phyloP scores from a whole-genome alignment of 805 yeast species.

The Barnettozyma salicaria region DNA sequence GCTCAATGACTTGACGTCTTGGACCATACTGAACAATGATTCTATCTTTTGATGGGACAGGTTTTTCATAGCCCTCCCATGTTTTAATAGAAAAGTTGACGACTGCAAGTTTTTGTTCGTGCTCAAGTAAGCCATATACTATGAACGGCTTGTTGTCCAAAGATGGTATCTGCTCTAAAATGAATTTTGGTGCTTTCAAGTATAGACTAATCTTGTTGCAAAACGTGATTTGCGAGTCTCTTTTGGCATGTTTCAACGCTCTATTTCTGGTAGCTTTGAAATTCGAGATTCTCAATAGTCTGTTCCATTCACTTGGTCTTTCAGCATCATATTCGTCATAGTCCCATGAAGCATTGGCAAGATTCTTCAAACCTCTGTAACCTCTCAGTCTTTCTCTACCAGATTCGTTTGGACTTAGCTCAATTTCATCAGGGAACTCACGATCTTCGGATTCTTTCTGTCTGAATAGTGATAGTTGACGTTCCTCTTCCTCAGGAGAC shows the following conservation, averaged over 20 bases:
- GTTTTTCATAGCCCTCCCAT: conserved; percentile 86
- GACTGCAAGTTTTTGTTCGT: conserved; percentile 82
- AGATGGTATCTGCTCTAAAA: conserved; percentile 39
- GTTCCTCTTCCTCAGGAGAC: conserved; percentile 75
- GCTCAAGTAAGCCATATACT: conserved; percentile 68
- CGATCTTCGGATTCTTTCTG: conserved; percentile 71
- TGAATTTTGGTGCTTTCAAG: conserved; percentile 48
- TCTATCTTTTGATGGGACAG: conserved; percentile 77
- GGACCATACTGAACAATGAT: conserved; percentile 90
- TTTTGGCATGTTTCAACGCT: conserved; percentile 50
- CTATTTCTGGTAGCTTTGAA: conserved; percentile 71
- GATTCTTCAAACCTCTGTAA: conserved; percentile 82
- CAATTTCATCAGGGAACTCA: conserved; percentile 95
- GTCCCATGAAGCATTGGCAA: conserved; percentile 82
- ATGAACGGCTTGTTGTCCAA: conserved; percentile 47
- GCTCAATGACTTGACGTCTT: conserved; percentile 76
- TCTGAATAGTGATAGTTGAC: conserved; percentile 66
- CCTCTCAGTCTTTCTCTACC: conserved; percentile 70
- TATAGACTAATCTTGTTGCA: conserved; percentile 62
- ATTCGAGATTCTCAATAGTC: conserved; percentile 68
- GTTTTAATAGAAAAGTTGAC: conserved; percentile 76
- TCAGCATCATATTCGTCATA: conserved; percentile 73
- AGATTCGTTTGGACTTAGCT: conserved; percentile 66
- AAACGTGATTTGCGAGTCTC: conserved; percentile 42
- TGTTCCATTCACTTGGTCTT: conserved; percentile 72